Base-by-base conservation (phyloP, 805 yeast species). In the Metschnikowia orientalis region DNA sequence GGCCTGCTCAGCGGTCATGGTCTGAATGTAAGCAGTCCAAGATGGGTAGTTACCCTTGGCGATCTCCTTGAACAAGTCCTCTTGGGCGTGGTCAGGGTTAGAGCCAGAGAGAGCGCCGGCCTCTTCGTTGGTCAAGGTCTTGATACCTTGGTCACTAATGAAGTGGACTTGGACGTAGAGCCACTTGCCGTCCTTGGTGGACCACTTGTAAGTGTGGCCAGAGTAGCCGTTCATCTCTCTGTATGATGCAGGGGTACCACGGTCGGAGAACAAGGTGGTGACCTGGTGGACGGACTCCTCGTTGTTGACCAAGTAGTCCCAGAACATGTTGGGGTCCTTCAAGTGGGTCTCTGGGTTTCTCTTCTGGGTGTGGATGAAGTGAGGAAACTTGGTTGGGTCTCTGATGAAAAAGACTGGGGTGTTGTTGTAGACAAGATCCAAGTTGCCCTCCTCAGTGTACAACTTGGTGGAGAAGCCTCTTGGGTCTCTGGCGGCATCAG, bases 281-380 rank as follows among this genome's bases (percentile, higher is more conserved):
- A 82, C 79, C 63, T 83, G 89, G 59, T 83, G 92, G 41, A 73
- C 60, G 16, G 87, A 68, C 62, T 83, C 94, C 51, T 71, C 84
- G 59, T 83, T 83, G 50, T 71, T 67, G 21, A 81, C 73, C 54
- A 81, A 70, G 57, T 80, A 84, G 61, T 84, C 90, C 94, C 94
- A 84, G 59, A 81, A 81, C 83, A 78, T 78, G 61, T 80, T 73
- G 12, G 90, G 71, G 58, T 83, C 92, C 60, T 81, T 81, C 59
- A 81, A 66, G 61, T 83, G 83, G 25, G 88, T 82, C 56, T 79
- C 39, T 3, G 94, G 92, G 63, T 81, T 73, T 65, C 94, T 74
- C 77, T 85, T 84, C 61, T 86, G 95, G 13, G 95, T 81, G 62
- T 86, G 95, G 54, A 85, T 85, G 54, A 85, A 84, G 53, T 79